Base-by-base conservation (phyloP, 495 filamentous ascomycete genomes). In the Penicillium flavigenum region DNA sequence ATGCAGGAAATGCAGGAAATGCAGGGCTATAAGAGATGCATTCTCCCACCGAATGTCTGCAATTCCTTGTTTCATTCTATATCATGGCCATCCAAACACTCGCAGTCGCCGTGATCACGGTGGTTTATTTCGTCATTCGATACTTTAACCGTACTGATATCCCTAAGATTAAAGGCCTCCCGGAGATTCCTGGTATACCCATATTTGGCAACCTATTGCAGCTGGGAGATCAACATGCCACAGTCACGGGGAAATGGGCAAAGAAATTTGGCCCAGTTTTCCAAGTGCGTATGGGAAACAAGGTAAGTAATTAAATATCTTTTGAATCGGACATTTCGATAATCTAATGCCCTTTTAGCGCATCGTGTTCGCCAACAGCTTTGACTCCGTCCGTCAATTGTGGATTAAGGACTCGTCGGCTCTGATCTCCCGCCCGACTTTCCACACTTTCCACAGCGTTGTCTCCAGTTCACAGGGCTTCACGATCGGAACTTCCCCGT, bases 401-500 rank as follows among this genome's bases (percentile, higher is more conserved):
- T 90, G 86, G 85, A 85, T 89, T 60, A 87, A 83, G 43, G 86
- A 90, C 56, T 84, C 86, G 63, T 85, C 83, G 0, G 81, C 85
- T n/a, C 75, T 89, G 27, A 87, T 88, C 61, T 88, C 85, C 3
- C 79, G 87, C 7, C 87, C 87, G 0, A 87, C 76, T 1, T 82
- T 88, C 52, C 85, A 88, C 64, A 88, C 86, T 1, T 89, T 89
- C 75, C 87, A 90, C 63, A 85, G 76, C 34, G 86, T 89, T 6
- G 85, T 89, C 7, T 87, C 85, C 41, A 81, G 75, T 58, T 86
- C 83, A 16, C 84, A 88, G 71, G 86, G 86, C 8, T 89, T 86
- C 65, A 89, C 86, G 0, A 87, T 90, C 58, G 87, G 87, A 6
- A 89, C 87, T 0, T 87, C 83, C 0, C 87, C 87, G 0, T 90